These are phyloP conservation scores for Globisporangium emineosum DNA, from an alignment of 352 stramenopile genomes.

Conservation along the genomic window DNA sequence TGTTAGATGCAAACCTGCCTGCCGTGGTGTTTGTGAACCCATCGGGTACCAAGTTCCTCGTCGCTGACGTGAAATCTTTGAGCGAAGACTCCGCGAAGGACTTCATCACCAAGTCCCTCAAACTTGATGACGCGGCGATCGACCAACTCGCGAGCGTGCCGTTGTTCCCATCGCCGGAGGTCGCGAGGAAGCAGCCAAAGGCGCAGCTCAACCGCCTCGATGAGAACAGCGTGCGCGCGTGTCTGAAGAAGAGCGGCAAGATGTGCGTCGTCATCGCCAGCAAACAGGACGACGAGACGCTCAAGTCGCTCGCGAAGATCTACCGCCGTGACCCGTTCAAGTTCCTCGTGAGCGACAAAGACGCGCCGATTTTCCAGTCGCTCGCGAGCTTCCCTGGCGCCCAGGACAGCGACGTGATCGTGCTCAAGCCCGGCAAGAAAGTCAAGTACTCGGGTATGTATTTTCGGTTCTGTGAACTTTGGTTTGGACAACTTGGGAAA, in stretches of 20 bases:
- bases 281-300: conserved; percentile 26
- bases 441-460: conserved; percentile 62
- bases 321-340: conserved; percentile 73
- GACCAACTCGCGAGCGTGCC: conserved; percentile 35
- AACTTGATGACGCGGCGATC: conserved; percentile 25
- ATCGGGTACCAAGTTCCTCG: conserved; percentile 41
- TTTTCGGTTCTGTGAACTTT: neutral
- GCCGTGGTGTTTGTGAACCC: conserved; percentile 60
- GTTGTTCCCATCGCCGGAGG: conserved; percentile 59
- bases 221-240: conserved; percentile 33
- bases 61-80: conserved; percentile 27
- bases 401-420: conserved; percentile 29
- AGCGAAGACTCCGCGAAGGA: conserved; percentile 48
- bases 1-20: conserved; percentile 40
- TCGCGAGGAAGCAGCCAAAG: conserved; percentile 71
- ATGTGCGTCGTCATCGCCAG: conserved; percentile 69
- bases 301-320: conserved; percentile 69
- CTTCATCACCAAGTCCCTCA: conserved; percentile 53
- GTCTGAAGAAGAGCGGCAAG: conserved; percentile 46
- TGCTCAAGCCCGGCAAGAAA: conserved; percentile 58
- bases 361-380: conserved; percentile 33
- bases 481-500: neutral
- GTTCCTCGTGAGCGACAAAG: conserved; percentile 45
- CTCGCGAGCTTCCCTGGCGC: conserved; percentile 36
- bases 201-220: conserved; percentile 43